Evolutionary conservation across 2,329 filamentous ascomycete species (phyloP).

Genomic region (Colletotrichum sp.): DNA sequence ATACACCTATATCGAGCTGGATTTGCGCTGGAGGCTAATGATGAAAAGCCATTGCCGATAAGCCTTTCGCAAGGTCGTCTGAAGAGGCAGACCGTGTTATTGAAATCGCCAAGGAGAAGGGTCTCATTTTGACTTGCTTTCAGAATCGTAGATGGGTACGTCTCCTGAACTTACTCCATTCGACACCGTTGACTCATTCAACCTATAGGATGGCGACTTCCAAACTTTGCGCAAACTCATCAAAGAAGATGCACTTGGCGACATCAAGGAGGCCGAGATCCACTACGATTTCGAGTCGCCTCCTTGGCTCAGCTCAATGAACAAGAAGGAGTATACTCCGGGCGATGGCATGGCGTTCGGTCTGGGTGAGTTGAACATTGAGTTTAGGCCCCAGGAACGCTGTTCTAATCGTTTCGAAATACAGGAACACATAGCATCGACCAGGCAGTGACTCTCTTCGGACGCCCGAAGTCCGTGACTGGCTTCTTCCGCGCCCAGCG

Average conservation of each 20-base stretch:
- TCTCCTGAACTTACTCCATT: no score
- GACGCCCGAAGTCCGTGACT: slow-evolving; percentile 61
- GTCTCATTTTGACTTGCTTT: slow-evolving; percentile 55
- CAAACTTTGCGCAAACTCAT: slow-evolving; percentile 63
- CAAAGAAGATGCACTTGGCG: slow-evolving; percentile 57
- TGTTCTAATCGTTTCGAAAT: not conserved
- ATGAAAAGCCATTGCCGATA: slow-evolving; percentile 72
- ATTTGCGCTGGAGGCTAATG: no score
- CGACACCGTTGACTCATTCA: not conserved
- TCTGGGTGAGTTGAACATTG: slow-evolving; percentile 42
- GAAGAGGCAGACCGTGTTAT: slow-evolving; percentile 62
- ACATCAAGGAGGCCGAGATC: slow-evolving; percentile 68
- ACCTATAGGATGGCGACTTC: slow-evolving; percentile 61
- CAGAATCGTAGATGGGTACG: slow-evolving; percentile 43
- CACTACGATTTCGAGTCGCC: slow-evolving; percentile 65
- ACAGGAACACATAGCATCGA: slow-evolving; percentile 65
- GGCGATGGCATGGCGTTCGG: slow-evolving; percentile 48
- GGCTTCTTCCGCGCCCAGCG: slow-evolving; percentile 62
- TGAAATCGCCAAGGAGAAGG: slow-evolving; percentile 48
- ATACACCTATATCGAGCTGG: no score
- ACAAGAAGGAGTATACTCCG: slow-evolving; percentile 34
- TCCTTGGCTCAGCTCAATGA: slow-evolving; percentile 39
- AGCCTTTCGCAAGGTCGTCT: slow-evolving; percentile 67
- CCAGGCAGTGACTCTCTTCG: slow-evolving; percentile 63
- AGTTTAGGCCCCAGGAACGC: slow-evolving; percentile 36